These are phyloP conservation scores for Taphrina betulina DNA, from an alignment of 1,139 yeast species.

Conservation along the genomic window DNA sequence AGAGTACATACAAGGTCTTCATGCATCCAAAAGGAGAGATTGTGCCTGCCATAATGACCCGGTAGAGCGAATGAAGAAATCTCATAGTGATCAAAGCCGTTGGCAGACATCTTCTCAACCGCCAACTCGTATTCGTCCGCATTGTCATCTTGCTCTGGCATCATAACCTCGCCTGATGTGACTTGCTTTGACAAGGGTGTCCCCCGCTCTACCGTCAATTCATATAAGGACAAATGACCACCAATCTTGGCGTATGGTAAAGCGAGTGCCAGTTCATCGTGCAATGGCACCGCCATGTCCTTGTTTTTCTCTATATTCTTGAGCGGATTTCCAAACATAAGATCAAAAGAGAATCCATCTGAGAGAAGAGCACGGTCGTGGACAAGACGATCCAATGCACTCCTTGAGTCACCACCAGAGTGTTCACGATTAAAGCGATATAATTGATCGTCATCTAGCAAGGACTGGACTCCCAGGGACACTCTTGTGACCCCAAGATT, in stretches of 20 bases:
- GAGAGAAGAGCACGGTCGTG: neutral
- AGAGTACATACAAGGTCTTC: conserved; percentile 10
- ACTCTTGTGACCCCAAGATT: conserved; percentile 21
- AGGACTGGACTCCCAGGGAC: conserved; percentile 28
- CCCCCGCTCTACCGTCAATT: conserved; percentile 21
- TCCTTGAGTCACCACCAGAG: conserved; percentile 1
- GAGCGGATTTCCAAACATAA: conserved; percentile 28
- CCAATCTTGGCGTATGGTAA: conserved; percentile 23
- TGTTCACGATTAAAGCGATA: conserved; percentile 19
- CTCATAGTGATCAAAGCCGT: conserved; percentile 22
- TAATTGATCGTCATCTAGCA: conserved; percentile 1
- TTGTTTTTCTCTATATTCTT: neutral
- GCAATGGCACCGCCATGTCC: neutral
- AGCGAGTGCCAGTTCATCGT: conserved; percentile 16
- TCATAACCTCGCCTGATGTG: neutral
- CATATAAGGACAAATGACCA: conserved; percentile 27
- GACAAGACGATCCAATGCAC: conserved; percentile 18
- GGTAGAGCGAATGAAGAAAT: conserved; percentile 20
- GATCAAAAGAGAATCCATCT: conserved; percentile 29
- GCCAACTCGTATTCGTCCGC: conserved; percentile 26
- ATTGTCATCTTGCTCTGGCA: conserved; percentile 14
- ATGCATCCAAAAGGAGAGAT: conserved; percentile 28
- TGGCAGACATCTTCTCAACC: neutral
- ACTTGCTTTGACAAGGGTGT: conserved; percentile 22
- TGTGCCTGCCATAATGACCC: conserved; percentile 6